Percentiles rank a stretch among this genome's conserved stretches.
These are phyloP conservation scores for Suhomyces taliae DNA, from an alignment of 1,139 yeast genomes.

Conservation along the genomic window DNA sequence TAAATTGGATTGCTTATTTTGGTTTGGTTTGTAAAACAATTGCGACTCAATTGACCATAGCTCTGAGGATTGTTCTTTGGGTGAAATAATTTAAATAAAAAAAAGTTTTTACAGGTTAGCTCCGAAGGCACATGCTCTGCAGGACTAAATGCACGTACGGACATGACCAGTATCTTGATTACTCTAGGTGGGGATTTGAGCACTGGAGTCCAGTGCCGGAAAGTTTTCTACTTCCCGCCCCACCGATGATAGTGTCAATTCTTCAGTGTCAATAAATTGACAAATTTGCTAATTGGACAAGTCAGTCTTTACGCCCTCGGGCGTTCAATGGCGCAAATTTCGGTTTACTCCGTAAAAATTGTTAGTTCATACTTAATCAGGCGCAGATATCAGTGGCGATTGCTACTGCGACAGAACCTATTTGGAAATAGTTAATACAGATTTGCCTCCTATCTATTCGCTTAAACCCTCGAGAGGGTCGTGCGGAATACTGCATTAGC, in stretches of 20 bases:
- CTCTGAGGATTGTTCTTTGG: no score
- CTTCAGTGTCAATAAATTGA: not conserved
- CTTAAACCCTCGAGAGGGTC: no score
- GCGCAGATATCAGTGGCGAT: not conserved
- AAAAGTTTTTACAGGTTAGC: not conserved
- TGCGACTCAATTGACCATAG: not conserved
- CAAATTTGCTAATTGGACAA: not conserved
- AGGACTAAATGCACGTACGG: not conserved
- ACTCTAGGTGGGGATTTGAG: not conserved
- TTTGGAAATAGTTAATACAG: not conserved
- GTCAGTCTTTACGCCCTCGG: not conserved
- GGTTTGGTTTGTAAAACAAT: not conserved
- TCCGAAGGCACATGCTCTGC: not conserved
- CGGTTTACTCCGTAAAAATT: not conserved
- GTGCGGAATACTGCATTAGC: no score
- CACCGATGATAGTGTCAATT: not conserved
- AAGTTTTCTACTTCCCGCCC: not conserved
- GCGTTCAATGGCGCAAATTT: no score
- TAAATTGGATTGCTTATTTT: not conserved
- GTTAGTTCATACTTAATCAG: not conserved
- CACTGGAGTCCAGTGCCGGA: not conserved
- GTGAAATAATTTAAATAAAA: no score
- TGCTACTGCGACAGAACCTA: not conserved
- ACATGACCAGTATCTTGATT: not conserved
- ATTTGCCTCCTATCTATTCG: not conserved